These are phyloP conservation scores for Oehlia diaphana DNA, from an alignment of 192 early-diverging fungal species.

Conservation along the genomic window DNA sequence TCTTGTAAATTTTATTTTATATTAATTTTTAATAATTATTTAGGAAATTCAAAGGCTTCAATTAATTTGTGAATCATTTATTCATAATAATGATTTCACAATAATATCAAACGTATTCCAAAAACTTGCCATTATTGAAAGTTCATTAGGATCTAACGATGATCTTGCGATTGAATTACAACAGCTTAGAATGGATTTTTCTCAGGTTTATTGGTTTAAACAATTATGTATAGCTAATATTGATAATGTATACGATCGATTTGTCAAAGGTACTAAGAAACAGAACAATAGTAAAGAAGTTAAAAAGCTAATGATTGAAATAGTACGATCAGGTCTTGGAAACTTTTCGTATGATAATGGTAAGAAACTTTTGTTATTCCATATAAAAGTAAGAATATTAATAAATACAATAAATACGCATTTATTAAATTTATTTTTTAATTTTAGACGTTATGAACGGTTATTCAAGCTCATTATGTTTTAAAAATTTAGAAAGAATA, in stretches of 20 bases:
- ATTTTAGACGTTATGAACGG: background rate
- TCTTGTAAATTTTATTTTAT: background rate
- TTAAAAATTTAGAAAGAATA: conserved; percentile 12
- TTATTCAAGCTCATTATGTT: background rate
- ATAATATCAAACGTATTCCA: conserved; percentile 15
- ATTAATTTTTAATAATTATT: background rate
- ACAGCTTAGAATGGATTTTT: background rate
- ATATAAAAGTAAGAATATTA: background rate
- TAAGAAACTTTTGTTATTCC: background rate
- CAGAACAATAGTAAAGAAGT: background rate
- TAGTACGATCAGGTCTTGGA: background rate
- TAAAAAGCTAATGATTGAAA: conserved; percentile 13
- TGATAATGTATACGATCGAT: conserved; percentile 2
- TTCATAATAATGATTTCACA: background rate
- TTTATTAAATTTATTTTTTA: background rate
- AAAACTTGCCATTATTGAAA: conserved; percentile 25
- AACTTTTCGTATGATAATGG: background rate
- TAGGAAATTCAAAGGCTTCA: conserved; percentile 32
- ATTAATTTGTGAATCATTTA: conserved; percentile 12
- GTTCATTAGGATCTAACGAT: background rate
- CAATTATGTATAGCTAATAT: conserved; percentile 19
- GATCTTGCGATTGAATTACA: background rate
- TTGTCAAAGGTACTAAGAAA: conserved; percentile 15
- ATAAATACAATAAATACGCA: background rate
- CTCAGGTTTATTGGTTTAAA: conserved; percentile 20